Evolutionary conservation across 768 basidiomycete species (phyloP).

Genomic region (Pilatotrama ljubarskyi): DNA sequence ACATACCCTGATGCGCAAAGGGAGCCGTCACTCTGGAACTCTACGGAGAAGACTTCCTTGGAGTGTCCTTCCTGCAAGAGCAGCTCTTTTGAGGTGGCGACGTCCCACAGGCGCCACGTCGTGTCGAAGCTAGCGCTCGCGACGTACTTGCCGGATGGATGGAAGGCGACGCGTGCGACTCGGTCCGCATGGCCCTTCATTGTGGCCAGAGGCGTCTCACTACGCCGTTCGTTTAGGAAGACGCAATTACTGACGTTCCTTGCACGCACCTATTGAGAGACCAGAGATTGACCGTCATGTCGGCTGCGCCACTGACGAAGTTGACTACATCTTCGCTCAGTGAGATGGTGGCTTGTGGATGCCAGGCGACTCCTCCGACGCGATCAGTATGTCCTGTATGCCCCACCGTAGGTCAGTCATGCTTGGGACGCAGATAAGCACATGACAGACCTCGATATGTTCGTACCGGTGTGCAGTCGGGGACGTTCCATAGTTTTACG

Average conservation of each 20-base stretch:
- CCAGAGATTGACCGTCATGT: slow-evolving; percentile 86
- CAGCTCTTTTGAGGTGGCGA: slow-evolving; percentile 75
- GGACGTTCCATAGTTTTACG: slow-evolving; percentile 94
- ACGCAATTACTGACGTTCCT: not conserved
- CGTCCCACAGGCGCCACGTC: slow-evolving; percentile 97
- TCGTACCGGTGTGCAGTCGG: slow-evolving; percentile 77
- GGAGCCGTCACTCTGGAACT: slow-evolving; percentile 94
- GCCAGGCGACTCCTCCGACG: slow-evolving; percentile 97
- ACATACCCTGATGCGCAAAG: slow-evolving; percentile 89
- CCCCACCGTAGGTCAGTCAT: not conserved
- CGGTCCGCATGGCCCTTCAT: slow-evolving; percentile 89
- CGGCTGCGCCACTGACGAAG: slow-evolving; percentile 89
- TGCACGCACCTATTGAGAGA: slow-evolving; percentile 70
- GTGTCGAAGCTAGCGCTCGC: slow-evolving; percentile 97
- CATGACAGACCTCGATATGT: slow-evolving; percentile 66
- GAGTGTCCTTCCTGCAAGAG: slow-evolving; percentile 95
- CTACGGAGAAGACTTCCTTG: slow-evolving; percentile 94
- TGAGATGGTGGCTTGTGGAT: slow-evolving; percentile 85
- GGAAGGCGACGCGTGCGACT: slow-evolving; percentile 93
- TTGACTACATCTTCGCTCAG: slow-evolving; percentile 68
- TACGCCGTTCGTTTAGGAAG: slow-evolving; percentile 32
- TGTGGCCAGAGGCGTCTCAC: slow-evolving; percentile 82
- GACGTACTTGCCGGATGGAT: slow-evolving; percentile 92
- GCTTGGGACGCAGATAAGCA: not conserved
- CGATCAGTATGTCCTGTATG: slow-evolving; percentile 79